phyloP scores from a whole-genome alignment of 2,329 filamentous ascomycete genomes.

The Colletotrichum echinochloae region DNA sequence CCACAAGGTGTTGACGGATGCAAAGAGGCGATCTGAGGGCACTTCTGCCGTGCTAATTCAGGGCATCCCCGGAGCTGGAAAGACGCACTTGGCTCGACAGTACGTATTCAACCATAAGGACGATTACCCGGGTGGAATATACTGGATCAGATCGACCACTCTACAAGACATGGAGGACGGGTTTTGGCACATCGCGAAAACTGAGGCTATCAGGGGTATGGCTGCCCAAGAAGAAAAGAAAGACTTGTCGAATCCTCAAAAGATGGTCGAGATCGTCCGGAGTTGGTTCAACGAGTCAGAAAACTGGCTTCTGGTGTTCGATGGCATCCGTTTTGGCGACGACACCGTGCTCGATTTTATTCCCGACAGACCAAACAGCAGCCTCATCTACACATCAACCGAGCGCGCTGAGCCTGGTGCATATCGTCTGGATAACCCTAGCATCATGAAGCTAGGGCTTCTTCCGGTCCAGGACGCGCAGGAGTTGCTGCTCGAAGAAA shows the following conservation, averaged over 20 bases:
- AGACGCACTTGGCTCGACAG: conserved; percentile 75
- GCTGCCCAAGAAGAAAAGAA: conserved; percentile 51
- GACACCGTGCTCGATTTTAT: conserved; percentile 70
- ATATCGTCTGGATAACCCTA: conserved; percentile 69
- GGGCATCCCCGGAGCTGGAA: conserved; percentile 74
- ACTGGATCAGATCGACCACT: conserved; percentile 76
- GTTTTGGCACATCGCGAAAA: conserved; percentile 75
- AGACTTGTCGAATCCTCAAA: conserved; percentile 53
- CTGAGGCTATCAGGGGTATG: conserved; percentile 61
- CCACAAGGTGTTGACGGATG: conserved; percentile 69
- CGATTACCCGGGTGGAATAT: conserved; percentile 74
- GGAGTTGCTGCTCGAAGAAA: conserved; percentile 70
- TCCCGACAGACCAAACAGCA: conserved; percentile 72
- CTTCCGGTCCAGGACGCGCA: conserved; percentile 69
- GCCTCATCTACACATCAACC: conserved; percentile 76
- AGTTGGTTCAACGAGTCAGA: conserved; percentile 71
- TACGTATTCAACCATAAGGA: conserved; percentile 72
- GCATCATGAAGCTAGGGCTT: conserved; percentile 65
- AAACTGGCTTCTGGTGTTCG: conserved; percentile 76
- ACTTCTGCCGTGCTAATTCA: conserved; percentile 74
- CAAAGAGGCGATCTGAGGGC: conserved; percentile 65
- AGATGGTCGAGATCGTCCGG: conserved; percentile 68
- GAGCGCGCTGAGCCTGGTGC: conserved; percentile 67
- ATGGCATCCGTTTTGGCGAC: conserved; percentile 72
- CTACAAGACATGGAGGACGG: conserved; percentile 68